These are phyloP conservation scores for Metschnikowia corniflorae DNA, from an alignment of 805 yeast species.

Conservation along the genomic window DNA sequence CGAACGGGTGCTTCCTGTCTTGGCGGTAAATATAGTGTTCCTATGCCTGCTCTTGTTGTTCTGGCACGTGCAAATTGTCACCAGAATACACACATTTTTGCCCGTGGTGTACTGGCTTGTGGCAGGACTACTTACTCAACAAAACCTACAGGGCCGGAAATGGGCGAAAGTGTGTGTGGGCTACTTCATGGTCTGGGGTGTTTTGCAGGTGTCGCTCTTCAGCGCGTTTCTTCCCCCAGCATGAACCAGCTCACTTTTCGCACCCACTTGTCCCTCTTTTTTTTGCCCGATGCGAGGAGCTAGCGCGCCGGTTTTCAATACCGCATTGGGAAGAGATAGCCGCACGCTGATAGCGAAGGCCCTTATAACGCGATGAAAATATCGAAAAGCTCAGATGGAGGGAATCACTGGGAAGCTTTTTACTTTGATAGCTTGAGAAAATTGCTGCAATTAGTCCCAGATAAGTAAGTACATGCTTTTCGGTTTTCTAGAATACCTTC, in stretches of 20 bases:
- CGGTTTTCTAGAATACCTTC: constrained; percentile 3
- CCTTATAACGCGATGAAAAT: constrained; percentile 9
- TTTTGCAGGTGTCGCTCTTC: constrained; percentile 67
- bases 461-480: constrained; percentile 1
- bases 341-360: constrained; percentile 11
- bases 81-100: constrained; percentile 70
- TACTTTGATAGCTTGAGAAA: no score
- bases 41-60: constrained; percentile 50
- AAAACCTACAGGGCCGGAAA: constrained; percentile 6
- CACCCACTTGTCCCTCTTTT: constrained; percentile 4
- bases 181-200: constrained; percentile 56
- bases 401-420: no score
- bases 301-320: constrained; percentile 9
- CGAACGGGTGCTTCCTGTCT: constrained; percentile 34
- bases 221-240: constrained; percentile 94
- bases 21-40: constrained; percentile 42
- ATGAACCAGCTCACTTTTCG: constrained; percentile 2
- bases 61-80: constrained; percentile 86
- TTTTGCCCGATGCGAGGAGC: no score
- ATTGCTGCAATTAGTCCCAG: no score
- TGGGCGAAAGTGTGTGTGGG: constrained; percentile 23
- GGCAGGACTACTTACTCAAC: constrained; percentile 45
- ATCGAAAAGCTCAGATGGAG: no score
- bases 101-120: constrained; percentile 68
- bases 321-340: constrained; percentile 13